phyloP scores from a whole-genome alignment of 1,284 basidiomycete species.

The Moesziomyces globuligerus region DNA sequence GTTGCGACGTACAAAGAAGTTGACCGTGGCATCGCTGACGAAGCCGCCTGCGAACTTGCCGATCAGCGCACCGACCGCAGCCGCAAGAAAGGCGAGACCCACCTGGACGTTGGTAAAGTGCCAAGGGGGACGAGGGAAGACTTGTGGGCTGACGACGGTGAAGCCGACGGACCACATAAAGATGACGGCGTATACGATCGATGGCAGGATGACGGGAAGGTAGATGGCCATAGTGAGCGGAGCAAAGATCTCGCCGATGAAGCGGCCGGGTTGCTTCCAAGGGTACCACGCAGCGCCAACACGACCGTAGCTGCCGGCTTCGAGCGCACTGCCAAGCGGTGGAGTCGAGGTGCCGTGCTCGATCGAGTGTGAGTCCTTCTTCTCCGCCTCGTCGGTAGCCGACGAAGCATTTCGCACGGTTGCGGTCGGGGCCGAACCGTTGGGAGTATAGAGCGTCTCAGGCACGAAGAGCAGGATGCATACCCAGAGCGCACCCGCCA shows the following conservation, averaged over 20 bases:
- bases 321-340: conserved; percentile 16
- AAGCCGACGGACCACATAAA: conserved; percentile 67
- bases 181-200: conserved; percentile 66
- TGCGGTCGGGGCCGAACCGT: conserved; percentile 1
- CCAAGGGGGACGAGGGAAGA: conserved; percentile 65
- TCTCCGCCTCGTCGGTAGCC: conserved; percentile 11
- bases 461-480: conserved; percentile 64
- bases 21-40: conserved; percentile 61
- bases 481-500: conserved; percentile 58
- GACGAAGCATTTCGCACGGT: not conserved
- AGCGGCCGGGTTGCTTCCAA: conserved; percentile 62
- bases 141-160: conserved; percentile 65
- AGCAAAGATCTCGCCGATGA: conserved; percentile 46
- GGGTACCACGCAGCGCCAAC: conserved; percentile 66
- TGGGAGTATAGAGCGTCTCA: conserved; percentile 65
- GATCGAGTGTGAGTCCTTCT: conserved; percentile 32
- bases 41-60: conserved; percentile 67
- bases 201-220: conserved; percentile 49
- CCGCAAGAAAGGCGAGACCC: conserved; percentile 66
- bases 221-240: conserved; percentile 59
- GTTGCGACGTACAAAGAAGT: conserved; percentile 55
- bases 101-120: conserved; percentile 58
- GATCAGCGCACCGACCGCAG: conserved; percentile 63
- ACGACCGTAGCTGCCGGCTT: conserved; percentile 35
- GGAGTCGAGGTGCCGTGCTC: conserved; percentile 28